Evolutionary conservation across 768 basidiomycete genomes (phyloP).

Genomic region (Cystobasidium onofrii): DNA sequence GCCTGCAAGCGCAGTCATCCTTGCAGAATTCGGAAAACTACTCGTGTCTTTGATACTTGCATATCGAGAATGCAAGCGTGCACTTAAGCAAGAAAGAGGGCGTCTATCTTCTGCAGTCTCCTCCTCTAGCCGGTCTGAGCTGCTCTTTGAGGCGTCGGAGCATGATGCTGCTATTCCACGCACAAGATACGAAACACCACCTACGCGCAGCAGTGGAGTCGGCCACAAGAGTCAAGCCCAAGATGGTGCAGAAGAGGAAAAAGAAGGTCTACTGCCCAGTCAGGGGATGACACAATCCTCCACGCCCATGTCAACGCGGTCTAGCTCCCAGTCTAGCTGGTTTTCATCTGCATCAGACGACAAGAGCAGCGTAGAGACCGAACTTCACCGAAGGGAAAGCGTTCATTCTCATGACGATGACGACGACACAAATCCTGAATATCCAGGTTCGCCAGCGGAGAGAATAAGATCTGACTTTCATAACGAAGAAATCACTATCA

Average conservation of each 20-base stretch:
- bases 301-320: background rate
- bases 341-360: background rate
- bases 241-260: background rate
- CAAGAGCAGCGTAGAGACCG: background rate
- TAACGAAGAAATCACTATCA: background rate
- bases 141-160: background rate
- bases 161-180: background rate
- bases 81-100: background rate
- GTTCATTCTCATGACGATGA: background rate
- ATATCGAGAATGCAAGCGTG: background rate
- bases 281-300: background rate
- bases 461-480: background rate
- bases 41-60: background rate
- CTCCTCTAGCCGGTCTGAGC: background rate
- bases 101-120: background rate
- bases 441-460: background rate
- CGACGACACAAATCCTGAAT: background rate
- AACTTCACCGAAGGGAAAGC: background rate
- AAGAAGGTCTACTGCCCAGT: background rate
- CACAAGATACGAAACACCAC: background rate
- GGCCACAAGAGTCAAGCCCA: no score
- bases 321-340: background rate
- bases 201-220: background rate
- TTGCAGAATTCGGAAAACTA: slow-evolving; percentile 22
- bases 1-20: slow-evolving; percentile 24